phyloP scores from a whole-genome alignment of 805 yeast genomes.

The Starmerella vaccinii region DNA sequence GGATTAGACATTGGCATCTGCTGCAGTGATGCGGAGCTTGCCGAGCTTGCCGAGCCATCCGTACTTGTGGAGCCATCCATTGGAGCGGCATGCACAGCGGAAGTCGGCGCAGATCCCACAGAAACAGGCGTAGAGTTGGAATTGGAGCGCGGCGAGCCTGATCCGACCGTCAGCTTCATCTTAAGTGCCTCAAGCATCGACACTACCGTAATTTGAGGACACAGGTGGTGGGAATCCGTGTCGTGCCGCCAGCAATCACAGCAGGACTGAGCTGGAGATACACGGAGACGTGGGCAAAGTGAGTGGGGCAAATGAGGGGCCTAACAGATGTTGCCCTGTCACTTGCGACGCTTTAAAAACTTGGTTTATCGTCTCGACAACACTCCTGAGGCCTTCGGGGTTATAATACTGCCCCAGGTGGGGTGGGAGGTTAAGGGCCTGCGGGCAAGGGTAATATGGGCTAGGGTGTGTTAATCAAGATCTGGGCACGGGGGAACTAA shows the following conservation, averaged over 20 bases:
- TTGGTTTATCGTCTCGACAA: background rate
- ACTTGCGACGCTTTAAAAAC: background rate
- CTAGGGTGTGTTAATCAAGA: background rate
- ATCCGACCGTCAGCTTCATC: slow-evolving; percentile 2
- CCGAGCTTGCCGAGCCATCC: slow-evolving; percentile 1
- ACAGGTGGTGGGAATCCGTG: background rate
- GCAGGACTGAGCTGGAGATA: background rate
- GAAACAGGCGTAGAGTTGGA: background rate
- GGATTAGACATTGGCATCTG: background rate
- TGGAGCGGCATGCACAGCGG: background rate
- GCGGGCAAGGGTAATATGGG: background rate
- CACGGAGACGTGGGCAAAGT: background rate
- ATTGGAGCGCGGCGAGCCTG: slow-evolving; percentile 5
- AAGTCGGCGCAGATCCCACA: background rate
- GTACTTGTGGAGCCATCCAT: background rate
- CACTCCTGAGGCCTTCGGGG: background rate
- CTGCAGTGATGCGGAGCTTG: background rate
- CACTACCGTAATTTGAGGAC: background rate
- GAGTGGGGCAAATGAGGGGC: background rate
- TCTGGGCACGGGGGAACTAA: background rate
- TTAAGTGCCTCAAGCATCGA: slow-evolving; percentile 3
- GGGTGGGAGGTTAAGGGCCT: slow-evolving; percentile 7
- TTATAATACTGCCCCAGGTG: slow-evolving; percentile 1
- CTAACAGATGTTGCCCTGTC: background rate
- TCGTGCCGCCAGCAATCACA: background rate